Percentiles rank a stretch among this genome's conserved stretches.
Conservation (phyloP, 2,329 filamentous ascomycete species). For the Trichoderma koningiopsis region DNA sequence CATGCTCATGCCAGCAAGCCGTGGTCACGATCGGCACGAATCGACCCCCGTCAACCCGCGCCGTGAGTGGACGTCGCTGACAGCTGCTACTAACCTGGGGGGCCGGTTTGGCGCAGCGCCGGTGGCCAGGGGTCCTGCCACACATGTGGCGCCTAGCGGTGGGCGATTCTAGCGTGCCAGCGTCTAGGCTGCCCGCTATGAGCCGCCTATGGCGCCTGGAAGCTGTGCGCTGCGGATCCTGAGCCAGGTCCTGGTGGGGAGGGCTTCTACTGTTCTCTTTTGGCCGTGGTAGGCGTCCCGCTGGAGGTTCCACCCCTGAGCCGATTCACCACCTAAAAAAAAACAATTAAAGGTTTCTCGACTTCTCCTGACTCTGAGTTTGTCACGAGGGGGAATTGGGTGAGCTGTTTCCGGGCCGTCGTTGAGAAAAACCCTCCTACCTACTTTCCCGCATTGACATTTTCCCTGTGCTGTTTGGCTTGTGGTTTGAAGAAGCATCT, state of each 20-base stretch:
- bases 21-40: slow-evolving; percentile 22
- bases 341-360: slow-evolving; percentile 29
- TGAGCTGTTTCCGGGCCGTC: slow-evolving; percentile 19
- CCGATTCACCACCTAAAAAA: slow-evolving; percentile 30
- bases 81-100: slow-evolving; percentile 37
- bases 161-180: slow-evolving; percentile 16
- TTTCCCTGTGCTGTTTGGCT: background rate
- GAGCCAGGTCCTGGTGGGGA: slow-evolving; percentile 15
- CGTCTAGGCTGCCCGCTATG: slow-evolving; percentile 19
- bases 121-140: slow-evolving; percentile 9
- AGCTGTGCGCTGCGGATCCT: slow-evolving; percentile 1
- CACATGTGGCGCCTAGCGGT: slow-evolving; percentile 1
- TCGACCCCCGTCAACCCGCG: slow-evolving; percentile 8
- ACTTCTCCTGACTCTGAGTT: slow-evolving; percentile 24
- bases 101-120: slow-evolving; percentile 22
- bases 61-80: slow-evolving; percentile 21
- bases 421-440: slow-evolving; percentile 5
- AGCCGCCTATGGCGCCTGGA: slow-evolving; percentile 22
- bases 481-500: slow-evolving; percentile 8
- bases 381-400: slow-evolving; percentile 24
- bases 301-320: slow-evolving; percentile 33
- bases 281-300: slow-evolving; percentile 23
- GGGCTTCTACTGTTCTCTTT: slow-evolving; percentile 9
- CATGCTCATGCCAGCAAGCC: slow-evolving; percentile 12
- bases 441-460: slow-evolving; percentile 9